phyloP scores from a whole-genome alignment of 345 rosid genomes.

The Geranium brycei region DNA sequence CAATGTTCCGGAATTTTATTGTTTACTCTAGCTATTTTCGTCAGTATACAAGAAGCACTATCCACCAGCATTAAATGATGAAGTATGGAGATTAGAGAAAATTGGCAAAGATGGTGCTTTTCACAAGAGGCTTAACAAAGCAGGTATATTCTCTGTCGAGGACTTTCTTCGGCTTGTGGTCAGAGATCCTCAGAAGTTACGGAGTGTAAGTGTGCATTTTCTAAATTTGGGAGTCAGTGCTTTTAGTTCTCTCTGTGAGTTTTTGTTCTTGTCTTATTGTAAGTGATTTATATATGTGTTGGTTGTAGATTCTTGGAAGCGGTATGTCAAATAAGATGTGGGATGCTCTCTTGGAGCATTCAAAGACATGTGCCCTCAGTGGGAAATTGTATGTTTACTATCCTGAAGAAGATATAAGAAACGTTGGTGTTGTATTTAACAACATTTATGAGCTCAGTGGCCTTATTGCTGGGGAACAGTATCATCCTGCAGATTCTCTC shows the following conservation, averaged over 20 bases:
- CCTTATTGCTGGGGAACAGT: slow-evolving; percentile 77
- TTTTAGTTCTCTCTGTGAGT: not conserved
- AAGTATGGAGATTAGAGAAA: slow-evolving; percentile 97
- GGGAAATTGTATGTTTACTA: slow-evolving; percentile 78
- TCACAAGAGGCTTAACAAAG: slow-evolving; percentile 60
- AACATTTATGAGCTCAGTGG: slow-evolving; percentile 76
- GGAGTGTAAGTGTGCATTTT: slow-evolving; percentile 45
- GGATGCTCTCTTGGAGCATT: slow-evolving; percentile 91
- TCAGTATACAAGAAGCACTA: slow-evolving; percentile 98
- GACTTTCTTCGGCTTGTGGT: slow-evolving; percentile 68
- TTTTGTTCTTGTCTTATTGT: not conserved
- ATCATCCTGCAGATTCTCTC: slow-evolving; percentile 65
- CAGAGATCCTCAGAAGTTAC: slow-evolving; percentile 57
- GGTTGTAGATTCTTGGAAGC: slow-evolving; percentile 75
- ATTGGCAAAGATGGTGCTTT: slow-evolving; percentile 98
- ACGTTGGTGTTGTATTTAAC: slow-evolving; percentile 72
- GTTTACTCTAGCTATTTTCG: slow-evolving; percentile 6
- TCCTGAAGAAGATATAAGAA: slow-evolving; percentile 72
- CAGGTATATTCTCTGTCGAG: slow-evolving; percentile 50
- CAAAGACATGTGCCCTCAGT: slow-evolving; percentile 82
- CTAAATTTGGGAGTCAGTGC: slow-evolving; percentile 8
- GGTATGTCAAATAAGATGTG: slow-evolving; percentile 99
- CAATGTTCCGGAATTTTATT: not conserved
- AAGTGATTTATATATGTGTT: not conserved
- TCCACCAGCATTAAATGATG: slow-evolving; percentile 79